Percentiles rank a stretch among this genome's conserved stretches.
phyloP scores from a whole-genome alignment of 345 rosid genomes.

The Draba incana region DNA sequence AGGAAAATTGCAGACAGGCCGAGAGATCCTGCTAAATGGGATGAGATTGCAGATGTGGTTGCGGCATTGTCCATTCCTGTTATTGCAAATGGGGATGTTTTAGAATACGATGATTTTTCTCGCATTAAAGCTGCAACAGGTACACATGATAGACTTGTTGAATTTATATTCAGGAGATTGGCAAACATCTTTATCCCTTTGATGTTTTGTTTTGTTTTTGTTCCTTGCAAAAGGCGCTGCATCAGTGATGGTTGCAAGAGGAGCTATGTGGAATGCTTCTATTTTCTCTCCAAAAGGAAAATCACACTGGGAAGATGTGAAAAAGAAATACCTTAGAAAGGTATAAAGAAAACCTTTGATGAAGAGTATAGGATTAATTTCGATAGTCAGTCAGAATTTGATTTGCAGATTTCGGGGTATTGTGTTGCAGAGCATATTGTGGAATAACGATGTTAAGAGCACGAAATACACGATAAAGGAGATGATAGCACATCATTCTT shows the following conservation, averaged over 20 bases:
- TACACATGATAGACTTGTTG: slow-evolving; percentile 28
- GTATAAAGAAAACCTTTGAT: slow-evolving; percentile 34
- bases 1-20: slow-evolving; percentile 89
- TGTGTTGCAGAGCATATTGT: slow-evolving; percentile 75
- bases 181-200: background rate
- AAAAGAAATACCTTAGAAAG: slow-evolving; percentile 73
- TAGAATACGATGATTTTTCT: slow-evolving; percentile 73
- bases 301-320: slow-evolving; percentile 74
- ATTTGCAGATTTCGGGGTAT: slow-evolving; percentile 12
- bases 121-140: slow-evolving; percentile 78
- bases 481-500: slow-evolving; percentile 80
- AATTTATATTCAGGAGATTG: slow-evolving; percentile 2
- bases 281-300: slow-evolving; percentile 78
- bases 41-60: slow-evolving; percentile 81
- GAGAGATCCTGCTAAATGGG: slow-evolving; percentile 96
- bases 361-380: background rate
- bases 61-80: slow-evolving; percentile 86
- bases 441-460: slow-evolving; percentile 88
- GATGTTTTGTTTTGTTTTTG: background rate
- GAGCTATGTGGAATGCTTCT: slow-evolving; percentile 96
- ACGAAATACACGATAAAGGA: slow-evolving; percentile 85
- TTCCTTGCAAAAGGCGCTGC: slow-evolving; percentile 64
- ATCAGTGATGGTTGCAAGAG: slow-evolving; percentile 93
- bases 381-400: background rate
- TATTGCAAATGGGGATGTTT: slow-evolving; percentile 93